Evolutionary conservation across 2,329 filamentous ascomycete species (phyloP).

Genomic region (Leptographium flavum): DNA sequence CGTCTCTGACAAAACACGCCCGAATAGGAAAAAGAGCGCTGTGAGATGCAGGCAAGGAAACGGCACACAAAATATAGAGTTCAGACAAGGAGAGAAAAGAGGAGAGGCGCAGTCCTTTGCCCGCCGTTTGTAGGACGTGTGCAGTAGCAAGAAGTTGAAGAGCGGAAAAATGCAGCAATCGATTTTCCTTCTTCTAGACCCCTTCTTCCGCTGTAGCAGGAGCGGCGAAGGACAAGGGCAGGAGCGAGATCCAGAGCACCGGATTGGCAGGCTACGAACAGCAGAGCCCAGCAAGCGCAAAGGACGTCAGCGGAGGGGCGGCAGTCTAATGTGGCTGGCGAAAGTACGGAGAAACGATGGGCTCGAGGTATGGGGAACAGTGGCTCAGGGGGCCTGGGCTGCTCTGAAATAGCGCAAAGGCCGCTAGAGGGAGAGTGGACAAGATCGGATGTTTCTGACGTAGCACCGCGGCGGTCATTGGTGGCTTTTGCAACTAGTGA

Average conservation of each 20-base stretch:
- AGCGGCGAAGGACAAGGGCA: background rate
- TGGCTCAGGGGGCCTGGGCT: slow-evolving; percentile 1
- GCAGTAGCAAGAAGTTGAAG: background rate
- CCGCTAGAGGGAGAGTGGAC: background rate
- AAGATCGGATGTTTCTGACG: slow-evolving; percentile 7
- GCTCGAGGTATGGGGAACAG: background rate
- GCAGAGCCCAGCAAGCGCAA: too few relatives aligned
- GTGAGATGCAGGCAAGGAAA: background rate
- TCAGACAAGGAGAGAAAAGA: background rate
- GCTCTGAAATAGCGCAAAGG: background rate
- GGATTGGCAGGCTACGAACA: slow-evolving; percentile 3
- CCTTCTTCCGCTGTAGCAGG: background rate
- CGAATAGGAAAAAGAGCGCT: background rate
- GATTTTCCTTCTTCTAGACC: background rate
- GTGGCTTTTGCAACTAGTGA: background rate
- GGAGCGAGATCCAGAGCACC: slow-evolving; percentile 1
- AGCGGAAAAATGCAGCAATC: background rate
- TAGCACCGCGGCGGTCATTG: slow-evolving; percentile 1
- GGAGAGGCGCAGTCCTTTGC: background rate
- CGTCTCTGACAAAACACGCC: background rate
- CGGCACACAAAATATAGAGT: background rate
- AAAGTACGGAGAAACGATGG: background rate
- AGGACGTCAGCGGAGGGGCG: background rate
- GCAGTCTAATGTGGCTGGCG: too few relatives aligned
- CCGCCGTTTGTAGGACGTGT: background rate